Evolutionary conservation across 129 eudicot species (phyloP).

Genomic region (Flaveria brownii): DNA sequence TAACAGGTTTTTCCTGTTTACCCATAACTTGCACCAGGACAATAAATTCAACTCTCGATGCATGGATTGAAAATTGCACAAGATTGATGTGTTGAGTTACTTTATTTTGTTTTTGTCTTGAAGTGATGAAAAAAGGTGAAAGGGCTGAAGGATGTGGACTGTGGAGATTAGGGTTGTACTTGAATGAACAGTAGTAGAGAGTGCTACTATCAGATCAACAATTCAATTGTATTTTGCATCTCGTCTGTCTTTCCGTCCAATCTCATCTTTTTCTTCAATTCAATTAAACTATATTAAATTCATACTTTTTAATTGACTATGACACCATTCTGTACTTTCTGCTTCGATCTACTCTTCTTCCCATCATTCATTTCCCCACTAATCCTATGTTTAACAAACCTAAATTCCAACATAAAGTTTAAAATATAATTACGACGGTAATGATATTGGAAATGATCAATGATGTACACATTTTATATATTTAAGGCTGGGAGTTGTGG

Average conservation of each 20-base stretch:
- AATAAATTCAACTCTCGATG: background rate
- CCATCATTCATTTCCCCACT: slow-evolving; percentile 13
- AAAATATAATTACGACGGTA: background rate
- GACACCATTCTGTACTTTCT: slow-evolving; percentile 33
- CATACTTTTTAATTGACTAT: slow-evolving; percentile 18
- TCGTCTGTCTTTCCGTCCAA: slow-evolving; percentile 30
- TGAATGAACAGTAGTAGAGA: slow-evolving; percentile 35
- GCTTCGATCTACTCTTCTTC: background rate
- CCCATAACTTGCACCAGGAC: background rate
- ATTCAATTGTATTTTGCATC: slow-evolving; percentile 33
- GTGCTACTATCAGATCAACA: slow-evolving; percentile 47
- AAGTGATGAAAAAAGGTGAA: slow-evolving; percentile 21
- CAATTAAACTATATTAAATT: background rate
- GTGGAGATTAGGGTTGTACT: slow-evolving; percentile 31
- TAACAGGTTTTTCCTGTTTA: slow-evolving; percentile 11
- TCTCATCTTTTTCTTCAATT: slow-evolving; percentile 37
- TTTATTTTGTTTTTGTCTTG: slow-evolving; percentile 12
- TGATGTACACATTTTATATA: too few relatives aligned
- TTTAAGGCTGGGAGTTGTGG: too few relatives aligned
- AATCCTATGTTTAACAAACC: slow-evolving; percentile 6
- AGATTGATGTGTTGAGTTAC: background rate
- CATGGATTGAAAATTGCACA: background rate
- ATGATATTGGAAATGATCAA: background rate
- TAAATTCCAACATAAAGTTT: background rate
- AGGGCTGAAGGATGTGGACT: background rate